Conservation (phyloP, 2,329 filamentous ascomycete genomes). For the Fusarium armeniacum region DNA sequence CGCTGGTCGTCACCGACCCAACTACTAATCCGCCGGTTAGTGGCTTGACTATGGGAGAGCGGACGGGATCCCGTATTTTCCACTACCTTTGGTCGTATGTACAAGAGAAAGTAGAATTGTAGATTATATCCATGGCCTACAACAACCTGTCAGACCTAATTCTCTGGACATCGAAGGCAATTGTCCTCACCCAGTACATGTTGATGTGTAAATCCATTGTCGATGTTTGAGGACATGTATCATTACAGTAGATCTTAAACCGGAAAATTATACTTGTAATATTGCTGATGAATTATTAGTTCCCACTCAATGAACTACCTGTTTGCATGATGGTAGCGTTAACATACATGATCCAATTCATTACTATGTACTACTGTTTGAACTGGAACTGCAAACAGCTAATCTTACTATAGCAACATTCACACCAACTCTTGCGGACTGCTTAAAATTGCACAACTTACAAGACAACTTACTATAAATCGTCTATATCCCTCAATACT, state of each 20-base stretch:
- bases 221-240: neutral
- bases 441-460: neutral
- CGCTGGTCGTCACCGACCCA: slow-evolving; percentile 16
- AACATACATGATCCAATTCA: too few relatives aligned
- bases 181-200: neutral
- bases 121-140: accelerated
- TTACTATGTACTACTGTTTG: too few relatives aligned
- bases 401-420: accelerated
- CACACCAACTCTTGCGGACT: neutral
- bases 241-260: too few relatives aligned
- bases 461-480: neutral
- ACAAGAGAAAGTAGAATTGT: accelerated
- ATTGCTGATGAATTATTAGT: accelerated
- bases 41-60: slow-evolving; percentile 16
- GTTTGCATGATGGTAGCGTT: too few relatives aligned
- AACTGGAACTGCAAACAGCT: too few relatives aligned
- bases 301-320: accelerated
- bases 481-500: too few relatives aligned
- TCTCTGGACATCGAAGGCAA: accelerated
- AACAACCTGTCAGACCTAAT: accelerated
- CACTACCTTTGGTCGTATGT: slow-evolving; percentile 15
- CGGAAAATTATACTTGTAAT: accelerated
- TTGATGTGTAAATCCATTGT: accelerated
- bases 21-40: slow-evolving; percentile 18
- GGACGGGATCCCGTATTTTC: slow-evolving; percentile 17